Base-by-base conservation (phyloP, 108 stramenopile genomes). In the Chaetoceros tenuissimus region DNA sequence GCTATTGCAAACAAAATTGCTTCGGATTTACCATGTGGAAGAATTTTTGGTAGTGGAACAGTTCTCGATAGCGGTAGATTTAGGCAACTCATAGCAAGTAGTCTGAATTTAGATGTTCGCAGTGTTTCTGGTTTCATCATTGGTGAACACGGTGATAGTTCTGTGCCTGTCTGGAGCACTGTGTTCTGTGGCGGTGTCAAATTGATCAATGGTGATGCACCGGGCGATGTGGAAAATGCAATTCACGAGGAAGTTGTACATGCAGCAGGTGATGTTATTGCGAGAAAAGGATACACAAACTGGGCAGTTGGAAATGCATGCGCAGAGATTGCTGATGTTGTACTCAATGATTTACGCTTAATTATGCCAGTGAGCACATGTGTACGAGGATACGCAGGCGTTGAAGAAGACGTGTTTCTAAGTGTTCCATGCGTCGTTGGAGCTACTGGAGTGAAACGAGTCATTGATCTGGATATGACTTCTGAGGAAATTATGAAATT, bases 141-240 rank as follows among this genome's bases (percentile, higher is more conserved):
- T 48, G 79, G 79, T 28, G 79, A 81, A 51, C 79, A 81, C 48
- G 75, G 79, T 25, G 75, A 71, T 53, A 62, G 67, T 20, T 54
- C 58, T 28, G 68, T 81, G 26, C 57, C 79, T n/a, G 62, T 74
- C 2, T 81, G 79, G 79, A 60, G 57, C 31, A 66, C 72, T n/a
- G 66, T 81, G 7, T 28, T 43, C 26, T 47, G 76, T 20, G 79
- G 79, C 29, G 72, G 64, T 17, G 44, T 72, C 5, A 59, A 63
- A 18, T 45, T 71, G 21, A 45, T 68, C 22, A 45, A 59, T 16
- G 75, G 57, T 1, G 59, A 75, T 34, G 57, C 62, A 28, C 71
- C 71, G 7, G 34, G 18, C 48, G 59, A 55, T 13, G 27, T 60
- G 20, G 63, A 64, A 19, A 24, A 59, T 2, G 57, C 24, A 20